Conservation (phyloP, 2,329 filamentous ascomycete species). For the Ophiostoma piceae region DNA sequence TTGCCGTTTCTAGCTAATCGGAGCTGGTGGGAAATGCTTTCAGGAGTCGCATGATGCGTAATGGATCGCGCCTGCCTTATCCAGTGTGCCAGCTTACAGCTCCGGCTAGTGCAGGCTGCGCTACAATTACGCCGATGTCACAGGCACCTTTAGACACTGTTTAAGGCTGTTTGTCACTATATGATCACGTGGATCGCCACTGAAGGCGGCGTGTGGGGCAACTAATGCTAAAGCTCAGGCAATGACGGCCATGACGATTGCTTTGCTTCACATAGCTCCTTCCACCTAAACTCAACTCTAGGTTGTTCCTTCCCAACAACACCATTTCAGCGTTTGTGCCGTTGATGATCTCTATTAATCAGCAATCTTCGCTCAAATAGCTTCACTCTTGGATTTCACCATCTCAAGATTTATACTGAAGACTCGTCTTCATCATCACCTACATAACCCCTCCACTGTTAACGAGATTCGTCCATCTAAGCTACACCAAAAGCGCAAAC, state of each 20-base stretch:
- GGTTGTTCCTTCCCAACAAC: neutral
- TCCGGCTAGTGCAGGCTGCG: neutral
- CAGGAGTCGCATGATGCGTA: conserved; percentile 14
- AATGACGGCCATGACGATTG: conserved; percentile 6
- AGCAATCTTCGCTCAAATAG: neutral
- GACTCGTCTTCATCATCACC: neutral
- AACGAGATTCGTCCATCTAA: neutral
- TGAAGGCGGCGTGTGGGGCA: neutral
- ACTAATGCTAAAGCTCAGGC: neutral
- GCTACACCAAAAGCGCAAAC: neutral
- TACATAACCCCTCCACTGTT: neutral
- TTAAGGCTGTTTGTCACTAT: neutral
- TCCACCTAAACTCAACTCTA: neutral
- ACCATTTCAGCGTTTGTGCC: neutral
- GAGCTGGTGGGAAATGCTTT: neutral
- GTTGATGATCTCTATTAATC: neutral
- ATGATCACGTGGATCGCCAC: neutral
- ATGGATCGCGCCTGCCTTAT: conserved; percentile 13
- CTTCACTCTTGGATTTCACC: neutral
- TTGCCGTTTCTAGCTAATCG: neutral
- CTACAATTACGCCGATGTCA: neutral
- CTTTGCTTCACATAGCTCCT: conserved; percentile 1
- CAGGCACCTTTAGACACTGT: neutral
- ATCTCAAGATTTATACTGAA: neutral
- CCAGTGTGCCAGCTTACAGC: neutral